phyloP scores from a whole-genome alignment of 2,329 filamentous ascomycete species.

The Aspergillus sp. region DNA sequence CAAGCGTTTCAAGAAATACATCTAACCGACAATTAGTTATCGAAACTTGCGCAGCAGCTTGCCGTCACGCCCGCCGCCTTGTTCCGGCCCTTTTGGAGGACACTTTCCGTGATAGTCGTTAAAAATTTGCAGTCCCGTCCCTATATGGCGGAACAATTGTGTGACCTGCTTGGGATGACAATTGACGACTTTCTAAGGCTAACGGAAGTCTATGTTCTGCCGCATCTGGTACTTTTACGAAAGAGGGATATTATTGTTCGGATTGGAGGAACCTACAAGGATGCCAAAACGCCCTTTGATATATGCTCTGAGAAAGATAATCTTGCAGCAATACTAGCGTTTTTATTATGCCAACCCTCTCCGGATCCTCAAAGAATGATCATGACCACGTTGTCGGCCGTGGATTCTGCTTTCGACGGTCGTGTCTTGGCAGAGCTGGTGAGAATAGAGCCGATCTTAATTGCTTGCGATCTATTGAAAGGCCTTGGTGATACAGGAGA shows the following conservation, averaged over 20 bases:
- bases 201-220: slow-evolving; percentile 79
- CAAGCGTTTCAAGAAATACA: background rate
- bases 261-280: slow-evolving; percentile 69
- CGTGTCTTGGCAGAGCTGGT: slow-evolving; percentile 68
- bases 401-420: slow-evolving; percentile 69
- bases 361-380: slow-evolving; percentile 66
- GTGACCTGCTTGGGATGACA: slow-evolving; percentile 75
- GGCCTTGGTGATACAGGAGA: slow-evolving; percentile 67
- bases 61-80: slow-evolving; percentile 65
- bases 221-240: slow-evolving; percentile 78
- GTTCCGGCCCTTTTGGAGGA: slow-evolving; percentile 86
- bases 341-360: slow-evolving; percentile 60
- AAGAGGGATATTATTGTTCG: slow-evolving; percentile 75
- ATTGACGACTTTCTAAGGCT: slow-evolving; percentile 71
- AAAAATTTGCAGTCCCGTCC: slow-evolving; percentile 78
- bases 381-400: slow-evolving; percentile 66
- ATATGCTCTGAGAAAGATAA: slow-evolving; percentile 61
- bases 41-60: slow-evolving; percentile 68
- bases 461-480: slow-evolving; percentile 80
- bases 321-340: slow-evolving; percentile 58
- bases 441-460: slow-evolving; percentile 70
- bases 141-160: slow-evolving; percentile 77
- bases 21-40: slow-evolving; percentile 48
- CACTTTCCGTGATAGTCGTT: slow-evolving; percentile 75
- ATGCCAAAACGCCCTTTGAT: slow-evolving; percentile 57